phyloP scores from a whole-genome alignment of 2,329 filamentous ascomycete genomes.

The Aspergillus caelatus region DNA sequence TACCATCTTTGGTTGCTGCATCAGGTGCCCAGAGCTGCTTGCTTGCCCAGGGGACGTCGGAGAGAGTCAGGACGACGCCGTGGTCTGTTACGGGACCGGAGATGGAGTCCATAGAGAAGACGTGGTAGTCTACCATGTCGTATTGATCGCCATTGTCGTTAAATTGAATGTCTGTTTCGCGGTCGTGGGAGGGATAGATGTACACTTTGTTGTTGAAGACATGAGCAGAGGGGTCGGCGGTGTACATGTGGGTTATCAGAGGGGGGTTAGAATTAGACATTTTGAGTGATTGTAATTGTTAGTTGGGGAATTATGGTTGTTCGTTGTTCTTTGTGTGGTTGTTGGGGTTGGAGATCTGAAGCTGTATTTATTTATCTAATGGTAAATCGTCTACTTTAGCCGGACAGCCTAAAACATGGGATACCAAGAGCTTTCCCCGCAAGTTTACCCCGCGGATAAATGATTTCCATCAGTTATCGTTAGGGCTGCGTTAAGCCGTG shows the following conservation, averaged over 20 bases:
- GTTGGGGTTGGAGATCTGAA: background rate
- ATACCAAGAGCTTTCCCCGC: slow-evolving; percentile 6
- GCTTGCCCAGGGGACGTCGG: slow-evolving; percentile 73
- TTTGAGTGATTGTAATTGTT: background rate
- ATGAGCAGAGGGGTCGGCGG: slow-evolving; percentile 78
- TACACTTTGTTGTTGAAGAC: slow-evolving; percentile 76
- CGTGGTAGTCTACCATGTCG: slow-evolving; percentile 83
- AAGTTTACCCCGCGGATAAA: background rate
- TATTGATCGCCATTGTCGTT: slow-evolving; percentile 87
- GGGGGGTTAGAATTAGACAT: slow-evolving; percentile 46
- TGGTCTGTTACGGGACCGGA: slow-evolving; percentile 69
- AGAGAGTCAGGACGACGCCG: slow-evolving; percentile 66
- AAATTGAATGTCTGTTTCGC: slow-evolving; percentile 71
- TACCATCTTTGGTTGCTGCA: slow-evolving; percentile 68
- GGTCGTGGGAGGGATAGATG: slow-evolving; percentile 80
- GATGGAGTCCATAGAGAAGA: slow-evolving; percentile 65
- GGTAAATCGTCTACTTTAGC: background rate
- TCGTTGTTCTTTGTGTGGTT: background rate
- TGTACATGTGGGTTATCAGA: slow-evolving; percentile 75
- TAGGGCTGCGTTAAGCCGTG: background rate
- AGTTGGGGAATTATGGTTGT: no score
- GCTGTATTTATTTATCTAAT: background rate
- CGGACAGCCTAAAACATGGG: background rate
- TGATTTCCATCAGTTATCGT: background rate
- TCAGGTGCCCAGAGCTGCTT: slow-evolving; percentile 84